Conservation (phyloP, 2,329 filamentous ascomycete genomes). For the Cylindrodendrum hubeiense region DNA sequence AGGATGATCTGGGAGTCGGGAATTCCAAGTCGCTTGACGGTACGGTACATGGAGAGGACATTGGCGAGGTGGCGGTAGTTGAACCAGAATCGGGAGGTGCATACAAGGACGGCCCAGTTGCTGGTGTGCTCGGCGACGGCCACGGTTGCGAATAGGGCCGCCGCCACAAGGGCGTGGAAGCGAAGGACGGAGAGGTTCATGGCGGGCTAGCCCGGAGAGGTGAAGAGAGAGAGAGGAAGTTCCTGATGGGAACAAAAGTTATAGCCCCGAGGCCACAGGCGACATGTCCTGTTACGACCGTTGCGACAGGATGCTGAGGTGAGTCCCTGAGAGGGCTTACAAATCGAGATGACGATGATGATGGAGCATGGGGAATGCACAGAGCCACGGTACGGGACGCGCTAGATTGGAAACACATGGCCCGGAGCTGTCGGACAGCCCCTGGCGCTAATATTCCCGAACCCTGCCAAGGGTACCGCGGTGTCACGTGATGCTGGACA, state of each 20-base stretch:
- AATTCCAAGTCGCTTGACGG: conserved; percentile 96
- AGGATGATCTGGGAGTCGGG: conserved; percentile 99
- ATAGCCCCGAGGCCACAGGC: conserved; percentile 26
- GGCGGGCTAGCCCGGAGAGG: conserved; percentile 22
- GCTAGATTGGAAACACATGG: neutral
- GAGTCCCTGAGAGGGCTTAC: conserved; percentile 38
- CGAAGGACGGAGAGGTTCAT: conserved; percentile 66
- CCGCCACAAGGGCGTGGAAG: conserved; percentile 62
- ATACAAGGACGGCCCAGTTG: conserved; percentile 99
- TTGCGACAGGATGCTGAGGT: conserved; percentile 24
- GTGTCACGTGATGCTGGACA: neutral
- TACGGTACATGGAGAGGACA: conserved; percentile 96
- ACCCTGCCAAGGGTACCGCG: neutral
- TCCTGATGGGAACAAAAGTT: conserved; percentile 13
- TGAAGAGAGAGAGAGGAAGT: conserved; percentile 8
- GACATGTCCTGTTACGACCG: conserved; percentile 31
- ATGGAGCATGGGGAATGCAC: conserved; percentile 23
- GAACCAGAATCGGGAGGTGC: conserved; percentile 99
- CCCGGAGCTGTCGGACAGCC: neutral
- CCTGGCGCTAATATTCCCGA: neutral
- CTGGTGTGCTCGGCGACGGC: conserved; percentile 85
- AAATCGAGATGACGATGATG: conserved; percentile 37
- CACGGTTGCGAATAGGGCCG: conserved; percentile 59
- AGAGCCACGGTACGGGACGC: neutral
- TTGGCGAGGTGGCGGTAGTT: conserved; percentile 99